Evolutionary conservation across 2,329 filamentous ascomycete species (phyloP), one percentile per base, ranked within the genome.

Genomic region (Colletotrichum gloeosporioides): DNA sequence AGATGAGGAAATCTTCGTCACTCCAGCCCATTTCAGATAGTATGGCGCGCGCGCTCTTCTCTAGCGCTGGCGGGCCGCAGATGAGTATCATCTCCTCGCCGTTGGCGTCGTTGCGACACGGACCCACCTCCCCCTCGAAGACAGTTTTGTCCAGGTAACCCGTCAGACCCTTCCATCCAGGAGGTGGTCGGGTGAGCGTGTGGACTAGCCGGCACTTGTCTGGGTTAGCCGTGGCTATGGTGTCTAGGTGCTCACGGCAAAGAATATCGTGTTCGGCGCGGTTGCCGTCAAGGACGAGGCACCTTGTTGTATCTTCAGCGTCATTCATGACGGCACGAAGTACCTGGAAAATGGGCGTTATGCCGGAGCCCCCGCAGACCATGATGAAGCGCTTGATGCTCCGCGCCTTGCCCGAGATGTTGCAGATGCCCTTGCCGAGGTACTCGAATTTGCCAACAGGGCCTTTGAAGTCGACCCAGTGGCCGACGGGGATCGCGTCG

Each of bases 261-360:
- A 98, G 87, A n/a, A 98, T 98, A 82, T 98, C 96, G 78, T 94
- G 92, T 69, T 95, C 91, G 8, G 88, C 81, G 15, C 95, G 88
- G 80, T 98, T 98, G 0, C 95, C 95, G 80, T 98, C 90, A 1
- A 98, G 86, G 0, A 98, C 89, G 2, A 94, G 85, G 81, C 95
- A 98, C 3, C 83, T 86, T 1, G 95, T 97, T 10, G 83, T 79
- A 80, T 96, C 95, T 0, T 87, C 82, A 2, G 82, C 79, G 77
- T 96, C 92, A 62, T 90, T 88, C 83, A 96, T 90, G 0, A 98
- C 91, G 0, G 95, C 93, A 8, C 95, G 89, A 69, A 98, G 87
- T 4, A 98, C 94, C 81, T 97, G 95, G 83, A 93, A 97, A 78
- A 98, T 95, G 0, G 96, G 96, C n/a, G 96, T 98, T 81, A 98